Percentiles rank a stretch among this genome's conserved stretches.
phyloP scores from a whole-genome alignment of 2,329 filamentous ascomycete genomes.

The Phoma sp. region DNA sequence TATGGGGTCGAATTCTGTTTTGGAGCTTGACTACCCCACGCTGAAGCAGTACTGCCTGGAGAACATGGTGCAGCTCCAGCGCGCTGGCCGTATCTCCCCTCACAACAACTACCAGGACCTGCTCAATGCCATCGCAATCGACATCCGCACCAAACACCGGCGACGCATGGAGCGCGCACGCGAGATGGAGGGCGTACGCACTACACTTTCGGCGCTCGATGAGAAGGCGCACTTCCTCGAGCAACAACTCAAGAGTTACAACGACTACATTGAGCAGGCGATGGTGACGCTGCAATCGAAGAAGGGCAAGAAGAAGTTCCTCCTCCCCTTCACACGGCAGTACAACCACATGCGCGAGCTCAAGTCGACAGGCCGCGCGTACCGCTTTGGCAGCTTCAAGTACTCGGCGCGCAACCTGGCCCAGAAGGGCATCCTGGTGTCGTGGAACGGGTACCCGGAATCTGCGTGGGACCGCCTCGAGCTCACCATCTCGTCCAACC shows the following conservation, averaged over 20 bases:
- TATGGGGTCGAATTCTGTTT: slow-evolving; percentile 60
- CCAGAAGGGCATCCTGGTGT: slow-evolving; percentile 91
- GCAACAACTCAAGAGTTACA: slow-evolving; percentile 94
- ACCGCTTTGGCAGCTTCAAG: slow-evolving; percentile 98
- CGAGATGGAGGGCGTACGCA: slow-evolving; percentile 82
- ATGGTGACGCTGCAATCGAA: slow-evolving; percentile 97
- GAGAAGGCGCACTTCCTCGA: slow-evolving; percentile 92
- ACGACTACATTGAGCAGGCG: slow-evolving; percentile 98
- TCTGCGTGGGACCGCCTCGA: slow-evolving; percentile 91
- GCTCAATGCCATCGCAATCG: slow-evolving; percentile 94
- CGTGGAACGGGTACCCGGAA: slow-evolving; percentile 83
- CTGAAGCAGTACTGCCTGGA: slow-evolving; percentile 92
- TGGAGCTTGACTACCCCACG: slow-evolving; percentile 91
- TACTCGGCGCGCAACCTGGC: slow-evolving; percentile 88
- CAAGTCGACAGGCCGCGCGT: slow-evolving; percentile 87
- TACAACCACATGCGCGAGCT: slow-evolving; percentile 98
- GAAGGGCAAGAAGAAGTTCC: slow-evolving; percentile 92
- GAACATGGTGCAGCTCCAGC: slow-evolving; percentile 89
- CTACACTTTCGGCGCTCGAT: slow-evolving; percentile 76
- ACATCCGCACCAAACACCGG: slow-evolving; percentile 96
- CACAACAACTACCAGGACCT: slow-evolving; percentile 96
- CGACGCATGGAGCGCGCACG: slow-evolving; percentile 88
- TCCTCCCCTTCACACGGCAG: slow-evolving; percentile 96
- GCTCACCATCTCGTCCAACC: slow-evolving; percentile 90
- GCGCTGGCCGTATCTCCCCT: slow-evolving; percentile 81